Evolutionary conservation across 305 asterid species (phyloP).

Genomic region (Solanum aculeatissimum): DNA sequence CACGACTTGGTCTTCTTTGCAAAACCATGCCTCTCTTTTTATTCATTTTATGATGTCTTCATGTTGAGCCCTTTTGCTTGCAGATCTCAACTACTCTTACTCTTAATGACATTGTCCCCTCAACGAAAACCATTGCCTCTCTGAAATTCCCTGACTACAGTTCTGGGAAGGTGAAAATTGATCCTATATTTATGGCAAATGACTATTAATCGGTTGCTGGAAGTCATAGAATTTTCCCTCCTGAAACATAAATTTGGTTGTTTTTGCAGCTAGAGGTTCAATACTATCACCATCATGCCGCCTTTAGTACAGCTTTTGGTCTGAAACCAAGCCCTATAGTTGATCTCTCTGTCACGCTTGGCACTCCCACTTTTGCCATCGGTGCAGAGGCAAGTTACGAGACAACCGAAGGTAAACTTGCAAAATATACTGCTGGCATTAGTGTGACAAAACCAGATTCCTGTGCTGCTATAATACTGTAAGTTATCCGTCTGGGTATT

Average conservation of each 20-base stretch:
- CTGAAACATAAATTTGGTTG: background rate
- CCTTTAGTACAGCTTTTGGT: conserved; percentile 65
- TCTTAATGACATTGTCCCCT: conserved; percentile 44
- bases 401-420: conserved; percentile 44
- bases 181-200: background rate
- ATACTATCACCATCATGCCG: conserved; percentile 81
- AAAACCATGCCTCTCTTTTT: background rate
- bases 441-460: conserved; percentile 70
- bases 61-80: conserved; percentile 5
- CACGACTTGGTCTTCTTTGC: background rate
- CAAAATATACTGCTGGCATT: conserved; percentile 73
- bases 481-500: conserved; percentile 14
- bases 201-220: background rate
- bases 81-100: conserved; percentile 63
- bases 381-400: conserved; percentile 88
- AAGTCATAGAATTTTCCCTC: background rate
- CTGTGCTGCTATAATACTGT: conserved; percentile 72
- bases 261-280: conserved; percentile 67
- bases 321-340: conserved; percentile 55
- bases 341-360: conserved; percentile 66
- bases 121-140: conserved; percentile 64
- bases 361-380: conserved; percentile 74
- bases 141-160: conserved; percentile 73
- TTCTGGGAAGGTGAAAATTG: conserved; percentile 63
- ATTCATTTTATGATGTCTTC: background rate